Base-by-base conservation (phyloP, 768 basidiomycete genomes). In the Dacryopinax spathularia region DNA sequence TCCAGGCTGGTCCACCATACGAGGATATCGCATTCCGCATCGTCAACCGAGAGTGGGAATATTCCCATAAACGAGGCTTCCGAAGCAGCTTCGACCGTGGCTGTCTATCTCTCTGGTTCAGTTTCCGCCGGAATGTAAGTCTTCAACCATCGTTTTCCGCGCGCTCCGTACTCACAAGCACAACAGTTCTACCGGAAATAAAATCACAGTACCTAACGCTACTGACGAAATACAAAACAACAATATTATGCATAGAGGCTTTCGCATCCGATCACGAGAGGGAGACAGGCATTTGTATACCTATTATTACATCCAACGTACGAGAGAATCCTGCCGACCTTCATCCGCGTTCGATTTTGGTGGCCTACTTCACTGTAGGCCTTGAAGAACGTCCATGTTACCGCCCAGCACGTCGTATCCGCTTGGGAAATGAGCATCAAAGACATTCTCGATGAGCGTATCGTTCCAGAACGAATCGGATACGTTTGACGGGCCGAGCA, bases 1-100 rank as follows among this genome's bases (percentile, higher is more conserved):
- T 99, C 77, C 91, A 84, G 67, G 91, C 96, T 33, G 96, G 96
- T 7, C 94, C 95, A 61, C 95, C 95, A 0, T 99, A 99, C 72
- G 95, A 99, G 75, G 96, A 98, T 68, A 94, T 98, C 66, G 96
- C 96, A 7, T 99, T 99, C 79, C 82, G 91, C 65, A 95, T 99
- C 65, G 95, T 99, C 64, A 91, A 96, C 70, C 82, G 91, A 62
- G 93, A 96, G 73, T 99, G 96, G 96, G 96, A 98, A 69, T 95
- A 90, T 74, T 94, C 91, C 36, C 94, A 98, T 71, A 96, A 95
- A 78, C 84, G 91, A 66, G 96, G 96, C 16, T 99, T 98, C 80
- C 82, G 93, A 60, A 92, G 91, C 72, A 92, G 90, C 69, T 99
- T 98, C 74, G 96, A 99, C 74, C 82, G 95, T 66, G 96, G 96